Percentiles rank a stretch among this genome's conserved stretches.
Evolutionary conservation across 2,329 filamentous ascomycete genomes (phyloP).

Genomic region (Fusarium acutatum): DNA sequence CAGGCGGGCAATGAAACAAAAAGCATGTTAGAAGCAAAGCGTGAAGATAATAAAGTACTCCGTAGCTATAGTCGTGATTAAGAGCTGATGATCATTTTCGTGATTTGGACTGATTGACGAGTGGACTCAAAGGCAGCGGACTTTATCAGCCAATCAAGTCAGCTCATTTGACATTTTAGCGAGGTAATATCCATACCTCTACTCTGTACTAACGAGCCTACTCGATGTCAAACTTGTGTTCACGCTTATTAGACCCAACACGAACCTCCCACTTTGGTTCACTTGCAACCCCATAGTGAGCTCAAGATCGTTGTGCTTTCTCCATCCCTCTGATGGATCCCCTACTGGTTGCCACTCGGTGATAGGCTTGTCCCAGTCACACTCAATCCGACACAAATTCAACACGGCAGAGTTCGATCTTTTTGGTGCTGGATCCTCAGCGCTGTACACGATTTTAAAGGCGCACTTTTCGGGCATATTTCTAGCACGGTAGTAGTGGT

Average conservation of each 20-base stretch:
- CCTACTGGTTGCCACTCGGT: neutral
- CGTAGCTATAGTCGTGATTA: too few species aligned
- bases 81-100: neutral
- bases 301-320: neutral
- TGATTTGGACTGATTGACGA: neutral
- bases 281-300: neutral
- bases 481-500: rapidly evolving
- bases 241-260: neutral
- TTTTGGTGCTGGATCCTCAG: neutral
- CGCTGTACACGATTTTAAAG: rapidly evolving
- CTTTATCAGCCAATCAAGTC: neutral
- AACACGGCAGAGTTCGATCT: neutral
- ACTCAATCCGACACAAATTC: neutral
- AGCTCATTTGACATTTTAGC: too few species aligned
- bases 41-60: too few species aligned
- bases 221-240: neutral
- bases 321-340: neutral
- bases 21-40: too few species aligned
- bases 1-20: too few species aligned
- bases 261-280: neutral
- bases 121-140: rapidly evolving
- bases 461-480: rapidly evolving
- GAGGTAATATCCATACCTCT: too few species aligned
- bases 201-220: neutral
- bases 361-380: neutral